Conservation (phyloP, 2,329 filamentous ascomycete species). For the Neoscytalidium dimidiatum region DNA sequence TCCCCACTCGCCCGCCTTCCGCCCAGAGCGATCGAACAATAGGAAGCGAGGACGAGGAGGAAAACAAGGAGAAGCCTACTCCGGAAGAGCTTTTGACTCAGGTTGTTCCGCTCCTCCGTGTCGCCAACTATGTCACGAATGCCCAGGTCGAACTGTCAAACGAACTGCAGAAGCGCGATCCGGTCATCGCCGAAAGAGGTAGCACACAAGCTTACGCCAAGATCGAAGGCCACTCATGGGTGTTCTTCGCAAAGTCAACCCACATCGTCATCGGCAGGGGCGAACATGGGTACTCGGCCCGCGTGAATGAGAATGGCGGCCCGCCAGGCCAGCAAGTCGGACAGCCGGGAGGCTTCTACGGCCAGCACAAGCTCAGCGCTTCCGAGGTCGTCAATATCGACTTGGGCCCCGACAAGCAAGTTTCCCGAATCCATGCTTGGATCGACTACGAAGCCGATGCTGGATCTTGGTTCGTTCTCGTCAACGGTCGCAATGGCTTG, state of each 20-base stretch:
- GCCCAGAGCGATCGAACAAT: slow-evolving; percentile 36
- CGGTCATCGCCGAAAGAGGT: slow-evolving; percentile 42
- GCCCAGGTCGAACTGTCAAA: slow-evolving; percentile 59
- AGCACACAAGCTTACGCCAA: slow-evolving; percentile 71
- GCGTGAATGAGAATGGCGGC: slow-evolving; percentile 31
- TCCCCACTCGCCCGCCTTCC: slow-evolving; percentile 37
- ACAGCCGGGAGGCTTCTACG: slow-evolving; percentile 28
- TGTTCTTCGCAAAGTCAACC: slow-evolving; percentile 78
- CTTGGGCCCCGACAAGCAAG: slow-evolving; percentile 58
- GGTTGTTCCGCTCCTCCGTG: slow-evolving; percentile 44
- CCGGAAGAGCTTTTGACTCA: slow-evolving; percentile 28
- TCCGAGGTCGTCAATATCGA: slow-evolving; percentile 73
- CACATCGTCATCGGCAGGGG: slow-evolving; percentile 72
- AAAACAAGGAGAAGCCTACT: slow-evolving; percentile 38
- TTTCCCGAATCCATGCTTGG: slow-evolving; percentile 52
- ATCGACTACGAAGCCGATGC: slow-evolving; percentile 48
- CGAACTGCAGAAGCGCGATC: slow-evolving; percentile 41
- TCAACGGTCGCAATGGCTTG: slow-evolving; percentile 90
- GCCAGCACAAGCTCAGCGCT: slow-evolving; percentile 24
- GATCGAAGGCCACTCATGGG: slow-evolving; percentile 80
- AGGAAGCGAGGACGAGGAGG: slow-evolving; percentile 45
- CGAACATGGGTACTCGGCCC: slow-evolving; percentile 33
- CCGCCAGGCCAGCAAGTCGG: slow-evolving; percentile 19
- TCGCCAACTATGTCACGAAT: slow-evolving; percentile 54
- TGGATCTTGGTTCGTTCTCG: slow-evolving; percentile 75